Conservation (phyloP, 148 eudicot species). For the Arctostaphylos glauca region DNA sequence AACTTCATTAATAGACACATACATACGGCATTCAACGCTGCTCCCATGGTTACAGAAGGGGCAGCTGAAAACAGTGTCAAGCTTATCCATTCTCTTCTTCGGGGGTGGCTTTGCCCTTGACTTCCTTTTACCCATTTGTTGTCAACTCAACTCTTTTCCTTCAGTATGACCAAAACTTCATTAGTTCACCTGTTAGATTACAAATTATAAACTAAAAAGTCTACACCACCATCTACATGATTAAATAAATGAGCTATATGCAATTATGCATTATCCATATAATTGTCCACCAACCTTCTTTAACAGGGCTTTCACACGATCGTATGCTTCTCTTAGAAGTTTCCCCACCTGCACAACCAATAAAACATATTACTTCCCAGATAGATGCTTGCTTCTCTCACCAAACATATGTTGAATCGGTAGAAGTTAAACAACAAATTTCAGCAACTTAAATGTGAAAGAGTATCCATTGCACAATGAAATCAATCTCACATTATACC, state of each 20-base stretch:
- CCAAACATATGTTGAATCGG: not conserved
- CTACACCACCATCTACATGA: not conserved
- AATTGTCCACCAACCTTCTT: slow-evolving; percentile 59
- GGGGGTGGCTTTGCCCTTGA: too few relatives aligned
- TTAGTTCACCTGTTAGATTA: not conserved
- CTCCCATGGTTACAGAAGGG: slow-evolving; percentile 91
- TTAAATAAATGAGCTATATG: not conserved
- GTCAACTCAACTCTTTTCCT: slow-evolving; percentile 18
- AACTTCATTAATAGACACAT: slow-evolving; percentile 25
- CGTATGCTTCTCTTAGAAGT: slow-evolving; percentile 87
- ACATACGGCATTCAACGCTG: slow-evolving; percentile 90
- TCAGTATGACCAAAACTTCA: not conserved
- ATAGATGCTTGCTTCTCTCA: not conserved
- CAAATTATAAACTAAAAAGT: not conserved
- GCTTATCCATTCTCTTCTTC: too few relatives aligned
- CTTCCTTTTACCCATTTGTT: slow-evolving; percentile 73
- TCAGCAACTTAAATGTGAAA: not conserved
- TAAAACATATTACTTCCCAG: slow-evolving; percentile 7
- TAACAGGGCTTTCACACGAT: slow-evolving; percentile 80
- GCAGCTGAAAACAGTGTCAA: too few relatives aligned
- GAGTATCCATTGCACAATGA: not conserved
- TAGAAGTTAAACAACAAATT: not conserved
- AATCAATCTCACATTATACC: not conserved
- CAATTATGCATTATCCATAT: not conserved
- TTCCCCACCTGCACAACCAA: slow-evolving; percentile 63